These are phyloP conservation scores for Hondaea fermentalgiana DNA, from an alignment of 108 stramenopile species.

Conservation along the genomic window DNA sequence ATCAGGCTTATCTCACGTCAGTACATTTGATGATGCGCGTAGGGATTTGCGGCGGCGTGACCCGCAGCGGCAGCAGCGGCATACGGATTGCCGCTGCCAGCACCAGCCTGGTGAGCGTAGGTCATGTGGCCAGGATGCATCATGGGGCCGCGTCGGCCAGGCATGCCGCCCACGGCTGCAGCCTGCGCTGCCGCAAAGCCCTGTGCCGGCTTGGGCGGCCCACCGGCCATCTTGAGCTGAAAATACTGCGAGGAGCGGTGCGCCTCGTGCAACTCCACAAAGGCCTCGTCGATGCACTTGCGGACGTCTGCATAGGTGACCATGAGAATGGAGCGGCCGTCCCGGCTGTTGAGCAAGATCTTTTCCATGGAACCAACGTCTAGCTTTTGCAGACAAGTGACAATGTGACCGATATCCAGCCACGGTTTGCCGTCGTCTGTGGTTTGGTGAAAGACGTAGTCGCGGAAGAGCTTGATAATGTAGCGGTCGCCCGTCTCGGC, in stretches of 20 bases:
- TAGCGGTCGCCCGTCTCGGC: constrained; percentile 41
- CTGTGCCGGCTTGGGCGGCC: neutral
- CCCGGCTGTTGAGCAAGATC: constrained; percentile 44
- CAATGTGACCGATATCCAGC: constrained; percentile 43
- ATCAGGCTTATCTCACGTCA: neutral
- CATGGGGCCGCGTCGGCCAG: neutral
- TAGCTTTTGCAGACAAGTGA: constrained; percentile 36
- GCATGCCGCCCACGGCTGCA: neutral
- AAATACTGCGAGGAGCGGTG: constrained; percentile 13
- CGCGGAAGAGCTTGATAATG: constrained; percentile 45
- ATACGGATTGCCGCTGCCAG: neutral
- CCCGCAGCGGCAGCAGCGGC: neutral
- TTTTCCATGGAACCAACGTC: constrained; percentile 40
- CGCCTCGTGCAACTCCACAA: neutral
- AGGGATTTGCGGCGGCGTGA: neutral
- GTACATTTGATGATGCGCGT: neutral
- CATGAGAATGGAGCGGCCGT: constrained; percentile 35
- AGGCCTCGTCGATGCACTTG: neutral
- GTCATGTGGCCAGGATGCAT: neutral
- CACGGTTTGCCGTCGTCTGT: constrained; percentile 35
- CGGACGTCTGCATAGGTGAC: constrained; percentile 43
- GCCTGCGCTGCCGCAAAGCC: neutral
- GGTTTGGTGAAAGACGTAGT: constrained; percentile 36
- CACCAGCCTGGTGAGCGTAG: neutral
- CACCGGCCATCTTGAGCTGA: neutral